Evolutionary conservation across 2,329 filamentous ascomycete genomes (phyloP), one percentile per base, ranked within the genome.

Genomic region (Alternaria consortialis): DNA sequence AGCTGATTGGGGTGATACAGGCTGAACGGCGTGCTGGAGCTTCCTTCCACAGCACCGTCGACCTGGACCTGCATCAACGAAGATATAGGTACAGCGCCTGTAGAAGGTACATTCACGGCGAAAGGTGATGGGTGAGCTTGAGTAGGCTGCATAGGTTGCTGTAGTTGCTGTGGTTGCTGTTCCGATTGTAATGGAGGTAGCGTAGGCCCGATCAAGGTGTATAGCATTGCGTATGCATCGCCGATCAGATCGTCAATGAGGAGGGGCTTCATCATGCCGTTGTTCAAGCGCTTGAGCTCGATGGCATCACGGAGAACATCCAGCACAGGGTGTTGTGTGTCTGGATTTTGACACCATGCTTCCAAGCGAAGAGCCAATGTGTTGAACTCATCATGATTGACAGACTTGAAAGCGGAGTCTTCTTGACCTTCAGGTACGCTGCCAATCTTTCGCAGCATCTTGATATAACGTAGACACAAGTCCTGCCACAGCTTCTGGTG

Each of bases 171-270:
- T 37, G 65, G 73, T 44, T 65, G 66, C 55, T 75, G 69, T 62
- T 85, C 68, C 78, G 85, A 66, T 81, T 23, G 85, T 80, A 76
- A 59, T 7, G 73, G 74, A 46, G 84, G 80, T n/a, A 93, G 79
- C 4, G 82, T 83, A 42, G 86, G 86, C 2, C 88, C 88, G 50
- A 93, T 81, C 31, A 90, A 86, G 17, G 85, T 84, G 74, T 92
- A 95, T 15, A 97, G 83, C 50, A 88, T 85, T 1, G 92, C 91
- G 77, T 97, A 99, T 50, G 91, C 89, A 78, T 99, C 95, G 23
- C 90, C 91, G 66, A 97, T 91, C n/a, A 98, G 85, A 73, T 99
- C 95, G 71, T 99, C 95, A 44, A 98, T 94, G 9, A 90, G 85
- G 0, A 88, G 87, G 0, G 90, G 87, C 78, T 97, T 97, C 86